A percentile compares a stretch with the other conserved stretches of the same genome.
These are phyloP conservation scores for Pulveroboletus ravenelii DNA, from an alignment of 768 basidiomycete species.

Conservation along the genomic window DNA sequence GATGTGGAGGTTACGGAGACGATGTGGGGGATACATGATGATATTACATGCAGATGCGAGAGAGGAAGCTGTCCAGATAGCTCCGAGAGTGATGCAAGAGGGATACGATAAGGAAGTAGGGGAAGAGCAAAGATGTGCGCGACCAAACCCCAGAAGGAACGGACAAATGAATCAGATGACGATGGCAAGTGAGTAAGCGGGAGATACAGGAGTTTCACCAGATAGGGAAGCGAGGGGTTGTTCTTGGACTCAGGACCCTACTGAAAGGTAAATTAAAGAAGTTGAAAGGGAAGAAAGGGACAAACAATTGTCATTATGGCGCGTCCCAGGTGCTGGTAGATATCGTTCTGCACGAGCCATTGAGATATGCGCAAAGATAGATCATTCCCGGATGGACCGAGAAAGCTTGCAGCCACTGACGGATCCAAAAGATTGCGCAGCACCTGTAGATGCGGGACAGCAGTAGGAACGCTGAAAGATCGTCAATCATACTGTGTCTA, in stretches of 20 bases:
- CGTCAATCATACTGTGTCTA: background rate
- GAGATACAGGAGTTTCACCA: conserved; percentile 26
- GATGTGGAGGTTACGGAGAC: conserved; percentile 28
- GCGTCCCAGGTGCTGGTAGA: conserved; percentile 33
- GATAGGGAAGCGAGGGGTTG: conserved; percentile 23
- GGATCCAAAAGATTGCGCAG: conserved; percentile 44
- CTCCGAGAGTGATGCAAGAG: conserved; percentile 53
- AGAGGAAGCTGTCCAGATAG: conserved; percentile 66
- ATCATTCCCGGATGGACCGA: conserved; percentile 30
- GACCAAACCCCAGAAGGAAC: conserved; percentile 41
- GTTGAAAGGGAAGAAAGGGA: conserved; percentile 6
- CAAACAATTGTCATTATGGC: conserved; percentile 42
- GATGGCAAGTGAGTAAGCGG: conserved; percentile 25
- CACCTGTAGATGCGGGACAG: conserved; percentile 43
- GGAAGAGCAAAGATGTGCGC: conserved; percentile 65
- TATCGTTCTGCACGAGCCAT: conserved; percentile 45
- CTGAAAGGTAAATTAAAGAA: background rate
- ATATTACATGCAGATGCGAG: conserved; percentile 33
- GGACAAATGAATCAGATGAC: conserved; percentile 27
- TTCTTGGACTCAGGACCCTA: conserved; percentile 59
- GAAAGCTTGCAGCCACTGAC: background rate
- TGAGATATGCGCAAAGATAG: conserved; percentile 34
- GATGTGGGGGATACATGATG: conserved; percentile 29
- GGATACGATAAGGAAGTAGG: conserved; percentile 72
- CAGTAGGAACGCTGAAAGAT: conserved; percentile 42